Base-by-base conservation (phyloP, 2,329 filamentous ascomycete species). In the Ceratocystiopsis sp. region DNA sequence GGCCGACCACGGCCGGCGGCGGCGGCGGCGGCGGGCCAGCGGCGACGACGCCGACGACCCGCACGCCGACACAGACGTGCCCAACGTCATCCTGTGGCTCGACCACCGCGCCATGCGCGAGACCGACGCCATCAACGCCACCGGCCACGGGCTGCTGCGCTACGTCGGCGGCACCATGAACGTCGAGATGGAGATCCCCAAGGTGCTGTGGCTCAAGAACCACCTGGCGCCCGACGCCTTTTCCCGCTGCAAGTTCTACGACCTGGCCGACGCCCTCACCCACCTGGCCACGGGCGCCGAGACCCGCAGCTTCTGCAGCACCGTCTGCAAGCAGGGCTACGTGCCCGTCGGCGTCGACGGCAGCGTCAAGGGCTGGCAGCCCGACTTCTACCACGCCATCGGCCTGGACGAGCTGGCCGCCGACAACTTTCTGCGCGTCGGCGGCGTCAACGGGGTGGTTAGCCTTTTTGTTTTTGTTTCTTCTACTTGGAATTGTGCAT, bases 171-270 rank as follows among this genome's bases (percentile, higher is more conserved):
- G 91, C 49, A 89, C 82, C 59, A 98, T 98, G 91, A 94, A 85
- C 59, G 89, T 95, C 51, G 91, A 98, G 68, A 98, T 98, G 91
- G 91, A 98, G 61, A 93, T 98, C 44, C 91, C 91, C 50, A 98
- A 98, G 65, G 84, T 95, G 1, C 70, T 96, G 45, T 98, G 91
- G 91, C 71, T 98, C 57, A 96, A 96, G 72, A 94, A 94, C 62
- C 75, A 96, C 64, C 96, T 98, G 91, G 82, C 91, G 3, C 71
- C 81, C 44, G 84, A 94, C 54, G 68, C 91, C 15, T 98, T 96
- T 55, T 78, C 80, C 44, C 78, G 80, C 48, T 95, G 87, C 76
- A 95, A 94, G 62, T 98, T 98, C 58, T 98, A 94, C 61, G 91
- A 98, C 57, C 64, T 98, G 54, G 79, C 79, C 1, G 91, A 98